A percentile compares a stretch with the other conserved stretches of the same genome.
Conservation (phyloP, 306 rosid species). For the Lotus japonicus region DNA sequence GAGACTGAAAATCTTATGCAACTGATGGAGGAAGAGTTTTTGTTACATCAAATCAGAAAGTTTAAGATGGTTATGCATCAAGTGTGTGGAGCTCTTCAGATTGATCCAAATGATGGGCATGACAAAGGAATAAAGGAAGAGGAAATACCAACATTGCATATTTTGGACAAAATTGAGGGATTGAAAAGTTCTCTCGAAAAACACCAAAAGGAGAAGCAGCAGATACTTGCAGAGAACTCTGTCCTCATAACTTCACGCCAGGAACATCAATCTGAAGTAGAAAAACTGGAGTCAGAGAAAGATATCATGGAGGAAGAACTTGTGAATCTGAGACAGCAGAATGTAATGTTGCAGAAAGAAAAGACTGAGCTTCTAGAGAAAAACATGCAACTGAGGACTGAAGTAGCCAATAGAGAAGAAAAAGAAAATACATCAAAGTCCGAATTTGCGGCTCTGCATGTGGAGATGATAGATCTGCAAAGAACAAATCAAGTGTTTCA, state of each 20-base stretch:
- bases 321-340: slow-evolving; percentile 35
- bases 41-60: slow-evolving; percentile 69
- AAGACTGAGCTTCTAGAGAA: slow-evolving; percentile 50
- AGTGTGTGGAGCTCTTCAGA: slow-evolving; percentile 66
- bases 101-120: slow-evolving; percentile 36
- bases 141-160: slow-evolving; percentile 37
- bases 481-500: slow-evolving; percentile 34
- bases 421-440: slow-evolving; percentile 41
- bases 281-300: slow-evolving; percentile 41
- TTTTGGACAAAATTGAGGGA: slow-evolving; percentile 52
- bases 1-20: slow-evolving; percentile 86
- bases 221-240: slow-evolving; percentile 59
- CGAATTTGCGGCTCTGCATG: slow-evolving; percentile 32
- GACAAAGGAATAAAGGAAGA: slow-evolving; percentile 37
- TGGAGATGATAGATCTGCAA: slow-evolving; percentile 44
- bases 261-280: slow-evolving; percentile 44
- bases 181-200: slow-evolving; percentile 49
- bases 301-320: slow-evolving; percentile 47
- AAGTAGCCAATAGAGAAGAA: slow-evolving; percentile 46
- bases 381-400: slow-evolving; percentile 40
- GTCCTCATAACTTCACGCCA: slow-evolving; percentile 53
- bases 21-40: slow-evolving; percentile 74
- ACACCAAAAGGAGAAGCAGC: slow-evolving; percentile 61
- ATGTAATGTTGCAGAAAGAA: slow-evolving; percentile 42
- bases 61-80: slow-evolving; percentile 48